phyloP scores from a whole-genome alignment of 129 eudicot genomes.

The Chrysanthemum makinoi region DNA sequence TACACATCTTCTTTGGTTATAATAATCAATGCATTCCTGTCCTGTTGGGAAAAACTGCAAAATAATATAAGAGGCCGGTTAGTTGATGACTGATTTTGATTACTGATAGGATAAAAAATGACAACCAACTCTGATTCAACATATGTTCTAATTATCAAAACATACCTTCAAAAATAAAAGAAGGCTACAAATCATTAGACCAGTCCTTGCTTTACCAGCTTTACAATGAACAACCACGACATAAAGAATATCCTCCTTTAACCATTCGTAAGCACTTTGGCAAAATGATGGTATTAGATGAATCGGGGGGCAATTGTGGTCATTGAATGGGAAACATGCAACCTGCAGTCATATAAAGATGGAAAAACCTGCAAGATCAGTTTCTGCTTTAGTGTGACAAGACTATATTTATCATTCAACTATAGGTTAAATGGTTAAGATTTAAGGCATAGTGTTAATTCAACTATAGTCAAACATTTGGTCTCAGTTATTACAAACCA shows the following conservation, averaged over 20 bases:
- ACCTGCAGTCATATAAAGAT: constrained; percentile 57
- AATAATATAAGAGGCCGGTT: neutral
- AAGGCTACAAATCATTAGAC: constrained; percentile 90
- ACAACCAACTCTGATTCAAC: neutral
- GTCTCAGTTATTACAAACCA: neutral
- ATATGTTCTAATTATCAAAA: constrained; percentile 4
- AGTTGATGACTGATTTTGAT: neutral
- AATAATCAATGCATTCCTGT: constrained; percentile 79
- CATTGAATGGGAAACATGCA: constrained; percentile 92
- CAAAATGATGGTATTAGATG: constrained; percentile 78
- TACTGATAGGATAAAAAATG: no score
- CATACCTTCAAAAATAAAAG: constrained; percentile 83
- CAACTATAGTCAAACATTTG: neutral
- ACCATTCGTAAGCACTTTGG: constrained; percentile 91
- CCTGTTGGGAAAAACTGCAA: constrained; percentile 88
- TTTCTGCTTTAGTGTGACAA: constrained; percentile 20
- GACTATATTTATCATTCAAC: no score
- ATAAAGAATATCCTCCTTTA: constrained; percentile 77
- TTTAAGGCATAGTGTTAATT: no score
- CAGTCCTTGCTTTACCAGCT: constrained; percentile 99
- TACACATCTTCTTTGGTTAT: constrained; percentile 89
- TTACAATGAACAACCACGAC: constrained; percentile 96
- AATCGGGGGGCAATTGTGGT: constrained; percentile 97
- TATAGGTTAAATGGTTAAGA: no score
- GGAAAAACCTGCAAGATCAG: constrained; percentile 38